Evolutionary conservation across 805 yeast genomes (phyloP).

Genomic region (Pichia californica): DNA sequence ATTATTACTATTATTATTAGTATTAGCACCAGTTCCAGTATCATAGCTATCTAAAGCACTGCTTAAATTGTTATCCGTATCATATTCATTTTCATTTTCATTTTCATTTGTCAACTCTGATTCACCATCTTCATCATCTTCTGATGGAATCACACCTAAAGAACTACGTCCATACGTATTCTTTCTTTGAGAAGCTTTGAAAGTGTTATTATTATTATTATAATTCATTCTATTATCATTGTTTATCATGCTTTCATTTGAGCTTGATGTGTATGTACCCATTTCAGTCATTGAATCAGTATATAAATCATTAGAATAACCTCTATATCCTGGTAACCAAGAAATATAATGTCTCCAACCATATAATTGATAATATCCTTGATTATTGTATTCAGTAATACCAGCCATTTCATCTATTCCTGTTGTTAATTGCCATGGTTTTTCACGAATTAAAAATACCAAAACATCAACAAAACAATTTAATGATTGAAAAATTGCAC

Average conservation of each 20-base stretch:
- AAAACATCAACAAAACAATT: slow-evolving; percentile 71
- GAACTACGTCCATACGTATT: background rate
- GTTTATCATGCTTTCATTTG: too few species aligned
- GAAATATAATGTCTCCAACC: slow-evolving; percentile 19
- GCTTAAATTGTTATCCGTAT: too few species aligned
- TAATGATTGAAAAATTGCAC: slow-evolving; percentile 76
- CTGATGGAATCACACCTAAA: background rate
- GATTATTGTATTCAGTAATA: background rate
- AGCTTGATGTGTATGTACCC: too few species aligned
- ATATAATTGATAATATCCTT: slow-evolving; percentile 2
- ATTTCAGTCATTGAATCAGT: slow-evolving; percentile 8
- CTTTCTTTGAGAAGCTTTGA: background rate
- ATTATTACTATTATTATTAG: background rate
- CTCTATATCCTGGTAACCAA: slow-evolving; percentile 25
- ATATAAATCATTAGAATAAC: background rate
- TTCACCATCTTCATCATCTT: background rate
- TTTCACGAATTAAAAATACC: slow-evolving; percentile 72
- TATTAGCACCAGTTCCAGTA: too few species aligned
- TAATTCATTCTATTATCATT: background rate
- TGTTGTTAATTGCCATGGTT: slow-evolving; percentile 55
- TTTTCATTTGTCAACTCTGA: background rate
- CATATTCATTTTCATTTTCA: background rate
- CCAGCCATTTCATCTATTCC: slow-evolving; percentile 19
- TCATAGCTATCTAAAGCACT: too few species aligned
- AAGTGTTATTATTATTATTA: background rate